Conservation (phyloP, 441 rosid genomes). For the Euphorbia schlechtendalii region DNA sequence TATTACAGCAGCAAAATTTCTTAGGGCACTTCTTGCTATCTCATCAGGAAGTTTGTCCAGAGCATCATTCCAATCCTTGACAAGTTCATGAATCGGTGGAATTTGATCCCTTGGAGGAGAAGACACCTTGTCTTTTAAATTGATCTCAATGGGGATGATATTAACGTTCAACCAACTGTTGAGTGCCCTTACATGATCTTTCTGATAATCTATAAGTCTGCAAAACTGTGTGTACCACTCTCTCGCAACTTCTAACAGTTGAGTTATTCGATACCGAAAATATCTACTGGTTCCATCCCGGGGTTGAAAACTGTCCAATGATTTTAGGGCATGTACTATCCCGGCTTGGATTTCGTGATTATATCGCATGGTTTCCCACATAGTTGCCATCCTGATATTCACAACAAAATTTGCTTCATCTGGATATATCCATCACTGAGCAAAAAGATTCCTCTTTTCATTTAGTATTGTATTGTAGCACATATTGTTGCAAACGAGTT, state of each 20-base stretch:
- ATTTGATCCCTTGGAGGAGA: slow-evolving; percentile 52
- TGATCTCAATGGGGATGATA: slow-evolving; percentile 82
- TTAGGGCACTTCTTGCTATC: slow-evolving; percentile 52
- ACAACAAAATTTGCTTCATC: background rate
- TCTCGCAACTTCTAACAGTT: slow-evolving; percentile 49
- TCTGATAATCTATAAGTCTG: slow-evolving; percentile 61
- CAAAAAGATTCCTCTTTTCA: background rate
- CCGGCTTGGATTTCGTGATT: slow-evolving; percentile 54
- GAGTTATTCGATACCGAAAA: slow-evolving; percentile 56
- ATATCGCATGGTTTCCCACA: slow-evolving; percentile 64
- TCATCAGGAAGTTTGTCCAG: slow-evolving; percentile 60
- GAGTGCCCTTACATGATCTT: slow-evolving; percentile 50
- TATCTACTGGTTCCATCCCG: slow-evolving; percentile 63
- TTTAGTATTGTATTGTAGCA: too few relatives aligned
- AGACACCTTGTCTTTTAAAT: slow-evolving; percentile 69
- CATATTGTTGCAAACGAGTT: too few relatives aligned
- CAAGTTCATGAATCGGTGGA: slow-evolving; percentile 62
- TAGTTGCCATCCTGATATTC: slow-evolving; percentile 62
- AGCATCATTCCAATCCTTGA: slow-evolving; percentile 52
- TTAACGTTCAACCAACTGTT: slow-evolving; percentile 62
- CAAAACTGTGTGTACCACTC: slow-evolving; percentile 65
- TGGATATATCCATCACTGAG: slow-evolving; percentile 8
- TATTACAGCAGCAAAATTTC: slow-evolving; percentile 52
- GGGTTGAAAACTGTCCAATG: slow-evolving; percentile 42
- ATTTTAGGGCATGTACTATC: slow-evolving; percentile 30